Base-by-base conservation (phyloP, 208 protist genomes). In the Leishmania guyanensis region DNA sequence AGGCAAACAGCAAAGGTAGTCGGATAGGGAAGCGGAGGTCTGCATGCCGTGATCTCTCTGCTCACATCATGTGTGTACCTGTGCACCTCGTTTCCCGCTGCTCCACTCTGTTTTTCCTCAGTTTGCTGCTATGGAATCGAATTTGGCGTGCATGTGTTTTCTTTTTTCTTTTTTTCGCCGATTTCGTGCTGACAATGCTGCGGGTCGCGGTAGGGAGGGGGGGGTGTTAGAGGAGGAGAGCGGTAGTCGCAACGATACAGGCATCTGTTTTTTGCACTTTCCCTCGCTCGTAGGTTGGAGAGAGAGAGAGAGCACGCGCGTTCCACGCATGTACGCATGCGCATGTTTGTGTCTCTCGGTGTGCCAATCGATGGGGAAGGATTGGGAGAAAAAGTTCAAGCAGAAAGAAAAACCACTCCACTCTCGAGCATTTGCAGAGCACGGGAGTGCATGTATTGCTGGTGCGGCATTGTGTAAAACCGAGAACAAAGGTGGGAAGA, bases 131-230 rank as follows among this genome's bases (percentile, higher is more conserved):
- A 22, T 48, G 46, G 9, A 33, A 5, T 14, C 8, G 39, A 5
- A 22, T 53, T 14, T 26, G 22, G 69, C 53, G 69, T 46, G 43
- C 43, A 46, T 3, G 43, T 46, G 10, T 20, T 43, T 54, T 53
- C 8, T 20, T 46, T 54, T 53, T 53, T 62, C 62, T 60, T 48
- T 50, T n/a, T 26, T 50, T 72, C 3, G 0, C 51, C 66, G 6
- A 43, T 76, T 56, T 48, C 51, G n/a, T 62, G 69, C 43, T 29
- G 69, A 54, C 69, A 6, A 12, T 54, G 69, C 69, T 73, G 43
- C 46, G 4, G 6, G 6, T 53, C 5, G 69, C 69, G 6, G 20
- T 53, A 46, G 46, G 46, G 22, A 2, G 54, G 17, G 39, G 65
- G 66, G 16, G 66, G 14, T 5, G 64, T 68, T 10, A 48, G 36